These are phyloP conservation scores for Puccinia triticina DNA, from an alignment of 1,284 basidiomycete genomes.

Conservation along the genomic window DNA sequence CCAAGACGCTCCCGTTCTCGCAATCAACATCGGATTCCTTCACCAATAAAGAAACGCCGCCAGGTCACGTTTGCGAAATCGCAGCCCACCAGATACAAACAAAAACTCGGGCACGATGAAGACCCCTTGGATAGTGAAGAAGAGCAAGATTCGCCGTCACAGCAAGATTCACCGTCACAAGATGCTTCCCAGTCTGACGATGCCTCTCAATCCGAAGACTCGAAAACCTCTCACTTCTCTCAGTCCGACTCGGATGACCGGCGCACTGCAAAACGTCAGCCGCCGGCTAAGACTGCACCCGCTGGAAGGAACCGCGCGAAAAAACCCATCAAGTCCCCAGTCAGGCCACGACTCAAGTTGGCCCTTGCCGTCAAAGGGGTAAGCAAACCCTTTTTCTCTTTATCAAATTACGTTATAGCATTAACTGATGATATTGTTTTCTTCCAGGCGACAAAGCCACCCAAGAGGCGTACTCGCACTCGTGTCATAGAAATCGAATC, in stretches of 20 bases:
- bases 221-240: neutral
- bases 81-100: constrained; percentile 13
- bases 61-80: neutral
- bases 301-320: neutral
- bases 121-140: neutral
- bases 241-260: neutral
- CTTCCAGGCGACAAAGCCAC: neutral
- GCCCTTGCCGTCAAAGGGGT: neutral
- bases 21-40: neutral
- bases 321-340: neutral
- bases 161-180: neutral
- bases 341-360: neutral
- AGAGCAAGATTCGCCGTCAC: neutral
- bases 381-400: neutral
- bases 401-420: neutral
- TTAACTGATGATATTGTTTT: neutral
- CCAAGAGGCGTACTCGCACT: neutral
- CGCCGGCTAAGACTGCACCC: neutral
- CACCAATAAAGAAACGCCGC: neutral
- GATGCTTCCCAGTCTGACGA: neutral
- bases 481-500: neutral
- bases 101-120: neutral
- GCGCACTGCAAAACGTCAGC: neutral
- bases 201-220: neutral
- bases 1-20: neutral